phyloP scores from a whole-genome alignment of 495 filamentous ascomycete genomes.

The Penicillium cataractarum region DNA sequence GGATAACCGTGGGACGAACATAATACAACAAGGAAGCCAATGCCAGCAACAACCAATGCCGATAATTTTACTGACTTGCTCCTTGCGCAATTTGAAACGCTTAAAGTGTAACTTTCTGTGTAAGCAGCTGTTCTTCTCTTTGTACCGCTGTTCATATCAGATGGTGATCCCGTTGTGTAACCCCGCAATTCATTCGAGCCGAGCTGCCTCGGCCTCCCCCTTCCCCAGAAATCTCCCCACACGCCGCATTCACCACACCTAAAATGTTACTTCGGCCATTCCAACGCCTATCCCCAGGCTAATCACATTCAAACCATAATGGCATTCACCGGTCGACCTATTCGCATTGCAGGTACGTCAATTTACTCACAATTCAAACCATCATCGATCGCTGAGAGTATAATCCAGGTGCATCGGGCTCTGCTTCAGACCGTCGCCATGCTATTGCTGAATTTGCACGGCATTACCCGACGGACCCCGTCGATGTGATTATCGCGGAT shows the following conservation, averaged over 20 bases:
- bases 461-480: constrained; percentile 46
- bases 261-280: not conserved
- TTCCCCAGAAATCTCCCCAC: not conserved
- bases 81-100: not conserved
- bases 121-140: not conserved
- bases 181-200: constrained; percentile 15
- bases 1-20: not conserved
- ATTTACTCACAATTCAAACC: not conserved
- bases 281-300: not conserved
- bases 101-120: not conserved
- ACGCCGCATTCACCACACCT: not conserved
- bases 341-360: constrained; percentile 29
- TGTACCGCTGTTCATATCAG: not conserved
- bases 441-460: constrained; percentile 56
- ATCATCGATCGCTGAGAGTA: constrained; percentile 5
- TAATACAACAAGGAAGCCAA: not conserved
- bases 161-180: not conserved
- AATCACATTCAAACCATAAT: constrained; percentile 10
- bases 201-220: constrained; percentile 14
- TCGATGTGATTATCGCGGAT: constrained; percentile 61
- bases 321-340: constrained; percentile 24
- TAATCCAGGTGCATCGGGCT: constrained; percentile 49
- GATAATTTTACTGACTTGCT: not conserved
- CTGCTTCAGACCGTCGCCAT: constrained; percentile 59
- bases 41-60: not conserved